Conservation (phyloP, 2,329 filamentous ascomycete genomes). For the Neonectria ditissima region DNA sequence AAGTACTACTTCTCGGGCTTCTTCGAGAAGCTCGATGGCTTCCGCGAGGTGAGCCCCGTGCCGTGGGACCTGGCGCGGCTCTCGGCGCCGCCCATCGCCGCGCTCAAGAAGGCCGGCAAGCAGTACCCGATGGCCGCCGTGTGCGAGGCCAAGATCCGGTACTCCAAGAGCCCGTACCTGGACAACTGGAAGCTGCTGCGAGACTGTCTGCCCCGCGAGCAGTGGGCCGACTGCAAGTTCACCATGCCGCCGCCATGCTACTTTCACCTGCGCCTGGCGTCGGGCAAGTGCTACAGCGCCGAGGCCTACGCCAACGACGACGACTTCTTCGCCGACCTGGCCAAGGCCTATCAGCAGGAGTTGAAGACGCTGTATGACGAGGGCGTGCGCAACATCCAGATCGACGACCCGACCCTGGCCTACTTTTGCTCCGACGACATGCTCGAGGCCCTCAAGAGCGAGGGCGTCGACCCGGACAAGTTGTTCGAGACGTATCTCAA, state of each 20-base stretch:
- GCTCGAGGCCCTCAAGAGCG: conserved; percentile 67
- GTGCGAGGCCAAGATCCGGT: conserved; percentile 57
- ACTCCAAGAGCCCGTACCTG: conserved; percentile 56
- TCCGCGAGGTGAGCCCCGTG: conserved; percentile 53
- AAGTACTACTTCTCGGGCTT: conserved; percentile 63
- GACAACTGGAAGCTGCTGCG: conserved; percentile 56
- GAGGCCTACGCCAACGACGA: conserved; percentile 64
- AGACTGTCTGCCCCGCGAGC: conserved; percentile 63
- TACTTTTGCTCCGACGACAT: conserved; percentile 78
- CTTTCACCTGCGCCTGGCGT: conserved; percentile 69
- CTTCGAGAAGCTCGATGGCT: conserved; percentile 60
- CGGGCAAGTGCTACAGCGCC: conserved; percentile 64
- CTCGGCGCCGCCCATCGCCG: conserved; percentile 54
- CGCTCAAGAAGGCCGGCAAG: conserved; percentile 52
- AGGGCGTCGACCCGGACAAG: conserved; percentile 71
- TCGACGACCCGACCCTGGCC: conserved; percentile 72
- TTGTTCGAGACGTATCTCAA: conserved; percentile 78
- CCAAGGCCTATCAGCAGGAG: conserved; percentile 66
- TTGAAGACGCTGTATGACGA: conserved; percentile 65
- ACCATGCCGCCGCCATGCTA: conserved; percentile 75
- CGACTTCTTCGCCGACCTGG: conserved; percentile 69
- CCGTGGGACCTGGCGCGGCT: conserved; percentile 53
- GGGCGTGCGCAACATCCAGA: conserved; percentile 68
- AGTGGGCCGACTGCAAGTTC: conserved; percentile 74
- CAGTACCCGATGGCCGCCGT: conserved; percentile 55